A percentile compares a stretch with the other conserved stretches of the same genome.
Evolutionary conservation across 106 monocot species (phyloP).

Genomic region (Posidonia australis): DNA sequence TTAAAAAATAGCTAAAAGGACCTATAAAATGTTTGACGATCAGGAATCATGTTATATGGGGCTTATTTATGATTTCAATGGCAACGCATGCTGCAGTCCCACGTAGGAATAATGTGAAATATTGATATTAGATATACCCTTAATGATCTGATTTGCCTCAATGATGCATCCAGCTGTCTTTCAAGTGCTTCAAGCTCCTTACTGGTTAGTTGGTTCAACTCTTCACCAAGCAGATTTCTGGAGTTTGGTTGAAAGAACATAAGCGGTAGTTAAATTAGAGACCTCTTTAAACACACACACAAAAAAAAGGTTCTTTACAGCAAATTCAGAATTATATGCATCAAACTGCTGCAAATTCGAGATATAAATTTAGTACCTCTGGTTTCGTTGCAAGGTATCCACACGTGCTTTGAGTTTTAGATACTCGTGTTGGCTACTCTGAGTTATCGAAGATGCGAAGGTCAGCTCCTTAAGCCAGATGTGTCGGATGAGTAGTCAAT

Average conservation of each 20-base stretch:
- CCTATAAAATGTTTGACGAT: too few species aligned
- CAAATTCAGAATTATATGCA: background rate
- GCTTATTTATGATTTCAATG: too few species aligned
- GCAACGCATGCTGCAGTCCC: too few species aligned
- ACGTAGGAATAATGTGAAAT: too few species aligned
- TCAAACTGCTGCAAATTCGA: background rate
- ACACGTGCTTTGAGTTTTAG: constrained; percentile 24
- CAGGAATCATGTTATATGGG: background rate
- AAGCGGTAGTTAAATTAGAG: background rate
- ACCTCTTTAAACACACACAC: too few species aligned
- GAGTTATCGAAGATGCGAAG: background rate
- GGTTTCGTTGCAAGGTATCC: constrained; percentile 17
- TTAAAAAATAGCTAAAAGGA: too few species aligned
- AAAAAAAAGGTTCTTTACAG: too few species aligned
- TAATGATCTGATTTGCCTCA: constrained; percentile 18
- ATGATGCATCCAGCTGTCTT: constrained; percentile 17
- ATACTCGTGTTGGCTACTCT: constrained; percentile 29
- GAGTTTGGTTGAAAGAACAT: background rate
- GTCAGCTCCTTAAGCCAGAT: too few species aligned
- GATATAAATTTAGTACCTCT: constrained; percentile 4
- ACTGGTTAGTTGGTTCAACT: constrained; percentile 8
- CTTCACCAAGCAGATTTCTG: constrained; percentile 24
- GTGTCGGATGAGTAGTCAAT: too few species aligned
- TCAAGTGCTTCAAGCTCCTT: constrained; percentile 24
- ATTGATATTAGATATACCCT: too few species aligned